Base-by-base conservation (phyloP, 2,329 filamentous ascomycete genomes). In the Cyclaneusma minus region DNA sequence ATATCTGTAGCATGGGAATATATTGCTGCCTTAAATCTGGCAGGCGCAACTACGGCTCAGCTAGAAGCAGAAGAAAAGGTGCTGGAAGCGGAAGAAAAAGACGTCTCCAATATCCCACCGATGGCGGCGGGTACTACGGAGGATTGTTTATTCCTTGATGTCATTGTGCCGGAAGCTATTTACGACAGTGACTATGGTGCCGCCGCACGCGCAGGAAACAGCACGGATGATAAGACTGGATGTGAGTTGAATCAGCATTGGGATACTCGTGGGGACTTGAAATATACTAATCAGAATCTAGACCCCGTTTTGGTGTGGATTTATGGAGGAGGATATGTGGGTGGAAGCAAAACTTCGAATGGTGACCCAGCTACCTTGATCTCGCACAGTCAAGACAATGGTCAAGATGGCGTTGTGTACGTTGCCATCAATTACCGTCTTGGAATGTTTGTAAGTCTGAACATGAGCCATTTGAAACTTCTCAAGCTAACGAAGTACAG, bases 271-370 rank as follows among this genome's bases (percentile, higher is more conserved):
- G n/a, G n/a, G n/a, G n/a, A n/a, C n/a, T n/a, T n/a, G n/a, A n/a
- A n/a, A n/a, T n/a, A n/a, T n/a, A n/a, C n/a, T n/a, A n/a, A n/a
- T n/a, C n/a, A n/a, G n/a, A n/a, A n/a, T n/a, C n/a, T 21, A 27
- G 38, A 47, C 43, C 52, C 60, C 0, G 60, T 65, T 0, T 32
- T 64, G 2, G 54, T 64, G 4, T 62, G 54, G 54, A 58, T 65
- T 20, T 59, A 62, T 35, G 61, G 61, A 9, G 59, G 60, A 6
- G 60, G 58, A 7, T 64, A 61, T 28, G 47, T 46, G 4, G 34
- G 36, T 3, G 53, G 53, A 5, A 44, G 45, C 19, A 64, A 62
- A 36, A 47, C 41, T 13, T 44, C 43, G 10, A 41, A 35, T 21
- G 38, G 44, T 7, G 49, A 53, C 17, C 53, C 55, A 4, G 47